Conservation (phyloP, 345 rosid species). For the Erodium maritimum region DNA sequence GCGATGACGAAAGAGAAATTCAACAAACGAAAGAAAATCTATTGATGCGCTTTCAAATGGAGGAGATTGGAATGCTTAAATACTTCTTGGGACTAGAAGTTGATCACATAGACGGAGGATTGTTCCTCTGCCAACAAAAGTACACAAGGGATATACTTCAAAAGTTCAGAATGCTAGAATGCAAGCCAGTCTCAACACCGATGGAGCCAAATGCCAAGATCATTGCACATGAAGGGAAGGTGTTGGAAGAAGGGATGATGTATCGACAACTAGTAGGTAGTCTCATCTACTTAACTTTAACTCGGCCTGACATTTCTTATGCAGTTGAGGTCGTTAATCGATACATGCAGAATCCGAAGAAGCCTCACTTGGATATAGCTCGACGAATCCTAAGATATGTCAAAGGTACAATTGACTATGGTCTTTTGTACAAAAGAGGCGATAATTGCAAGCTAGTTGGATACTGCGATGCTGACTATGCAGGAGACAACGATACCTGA, state of each 20-base stretch:
- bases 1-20: background rate
- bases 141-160: no score
- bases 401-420: no score
- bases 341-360: conserved; percentile 1
- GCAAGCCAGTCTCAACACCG: no score
- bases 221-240: background rate
- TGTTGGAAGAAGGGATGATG: background rate
- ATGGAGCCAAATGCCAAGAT: conserved; percentile 1
- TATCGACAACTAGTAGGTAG: conserved; percentile 4
- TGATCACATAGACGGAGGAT: no score
- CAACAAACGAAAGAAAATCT: background rate
- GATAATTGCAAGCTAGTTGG: no score
- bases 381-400: conserved; percentile 5
- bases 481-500: background rate
- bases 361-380: background rate
- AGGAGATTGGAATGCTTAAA: no score
- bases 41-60: no score
- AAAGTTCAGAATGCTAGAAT: no score
- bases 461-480: background rate
- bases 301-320: conserved; percentile 6
- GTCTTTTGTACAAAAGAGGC: no score
- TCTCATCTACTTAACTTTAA: background rate
- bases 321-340: conserved; percentile 4
- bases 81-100: no score
- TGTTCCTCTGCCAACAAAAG: no score